Conservation (phyloP, 2,329 filamentous ascomycete species). For the Botrytis elliptica region DNA sequence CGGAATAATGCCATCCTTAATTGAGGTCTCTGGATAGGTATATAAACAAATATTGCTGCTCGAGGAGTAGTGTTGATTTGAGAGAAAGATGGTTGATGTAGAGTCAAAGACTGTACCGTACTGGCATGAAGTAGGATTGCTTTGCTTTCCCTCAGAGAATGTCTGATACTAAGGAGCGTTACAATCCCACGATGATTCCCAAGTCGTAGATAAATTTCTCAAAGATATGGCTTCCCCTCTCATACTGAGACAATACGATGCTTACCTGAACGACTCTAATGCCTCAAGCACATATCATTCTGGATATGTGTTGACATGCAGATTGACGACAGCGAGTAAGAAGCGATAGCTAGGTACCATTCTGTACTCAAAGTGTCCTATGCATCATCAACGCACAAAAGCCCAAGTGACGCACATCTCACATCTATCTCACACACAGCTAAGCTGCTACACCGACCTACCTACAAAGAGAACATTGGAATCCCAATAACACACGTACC, state of each 20-base stretch:
- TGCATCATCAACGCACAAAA: background rate
- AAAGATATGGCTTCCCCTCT: too few relatives aligned
- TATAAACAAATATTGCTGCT: too few relatives aligned
- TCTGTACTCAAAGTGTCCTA: background rate
- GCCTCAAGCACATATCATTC: too few relatives aligned
- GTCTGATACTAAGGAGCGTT: too few relatives aligned
- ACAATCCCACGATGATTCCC: too few relatives aligned
- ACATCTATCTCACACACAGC: background rate
- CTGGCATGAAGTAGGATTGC: too few relatives aligned
- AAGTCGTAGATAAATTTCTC: too few relatives aligned
- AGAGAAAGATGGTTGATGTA: too few relatives aligned
- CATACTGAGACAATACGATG: background rate
- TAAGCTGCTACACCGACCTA: background rate
- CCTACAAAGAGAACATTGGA: background rate
- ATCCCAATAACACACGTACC: background rate
- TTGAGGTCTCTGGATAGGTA: background rate
- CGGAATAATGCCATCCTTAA: accelerated
- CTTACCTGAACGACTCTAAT: background rate
- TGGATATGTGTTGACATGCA: too few relatives aligned
- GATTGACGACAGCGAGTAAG: background rate
- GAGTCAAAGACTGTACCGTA: too few relatives aligned
- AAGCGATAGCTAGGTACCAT: background rate
- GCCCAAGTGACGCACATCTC: background rate
- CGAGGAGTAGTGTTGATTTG: too few relatives aligned
- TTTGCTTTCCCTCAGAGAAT: too few relatives aligned